Evolutionary conservation across 805 yeast species (phyloP).

Genomic region (Saccharomycopsis capsularis): DNA sequence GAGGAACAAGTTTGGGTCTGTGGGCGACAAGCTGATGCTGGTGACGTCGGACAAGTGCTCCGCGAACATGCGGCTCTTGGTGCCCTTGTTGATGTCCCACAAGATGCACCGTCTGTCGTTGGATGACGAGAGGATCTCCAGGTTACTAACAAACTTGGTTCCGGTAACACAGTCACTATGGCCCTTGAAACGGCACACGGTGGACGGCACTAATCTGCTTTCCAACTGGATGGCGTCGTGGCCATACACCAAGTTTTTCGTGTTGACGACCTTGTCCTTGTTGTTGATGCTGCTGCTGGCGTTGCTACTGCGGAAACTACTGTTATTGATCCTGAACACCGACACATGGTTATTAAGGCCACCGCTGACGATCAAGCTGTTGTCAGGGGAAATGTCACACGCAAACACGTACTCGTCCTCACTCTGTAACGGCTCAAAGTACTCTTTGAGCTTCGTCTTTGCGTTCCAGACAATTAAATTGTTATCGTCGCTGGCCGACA

Average conservation of each 20-base stretch:
- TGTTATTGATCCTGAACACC: conserved; percentile 39
- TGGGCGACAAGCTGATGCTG: conserved; percentile 31
- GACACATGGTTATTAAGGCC: conserved; percentile 80
- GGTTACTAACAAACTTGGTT: conserved; percentile 56
- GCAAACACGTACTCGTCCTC: conserved; percentile 75
- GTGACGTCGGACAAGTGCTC: conserved; percentile 73
- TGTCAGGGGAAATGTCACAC: conserved; percentile 66
- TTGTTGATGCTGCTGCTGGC: background rate
- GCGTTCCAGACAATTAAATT: conserved; percentile 80
- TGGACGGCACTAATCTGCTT: conserved; percentile 4
- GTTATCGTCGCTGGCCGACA: conserved; percentile 84
- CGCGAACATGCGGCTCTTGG: conserved; percentile 43
- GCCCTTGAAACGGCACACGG: conserved; percentile 47
- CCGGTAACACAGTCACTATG: conserved; percentile 80
- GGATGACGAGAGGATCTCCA: conserved; percentile 45
- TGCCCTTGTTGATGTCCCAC: conserved; percentile 72
- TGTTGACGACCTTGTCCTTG: background rate
- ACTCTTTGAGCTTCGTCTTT: conserved; percentile 55
- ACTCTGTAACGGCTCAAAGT: conserved; percentile 33
- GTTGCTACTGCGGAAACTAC: background rate
- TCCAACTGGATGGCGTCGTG: conserved; percentile 1
- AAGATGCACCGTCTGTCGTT: conserved; percentile 63
- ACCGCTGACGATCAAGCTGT: conserved; percentile 64
- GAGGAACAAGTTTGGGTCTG: conserved; percentile 30
- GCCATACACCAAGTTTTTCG: conserved; percentile 4